Conservation (phyloP, 768 basidiomycete genomes). For the Hericium coralloides region DNA sequence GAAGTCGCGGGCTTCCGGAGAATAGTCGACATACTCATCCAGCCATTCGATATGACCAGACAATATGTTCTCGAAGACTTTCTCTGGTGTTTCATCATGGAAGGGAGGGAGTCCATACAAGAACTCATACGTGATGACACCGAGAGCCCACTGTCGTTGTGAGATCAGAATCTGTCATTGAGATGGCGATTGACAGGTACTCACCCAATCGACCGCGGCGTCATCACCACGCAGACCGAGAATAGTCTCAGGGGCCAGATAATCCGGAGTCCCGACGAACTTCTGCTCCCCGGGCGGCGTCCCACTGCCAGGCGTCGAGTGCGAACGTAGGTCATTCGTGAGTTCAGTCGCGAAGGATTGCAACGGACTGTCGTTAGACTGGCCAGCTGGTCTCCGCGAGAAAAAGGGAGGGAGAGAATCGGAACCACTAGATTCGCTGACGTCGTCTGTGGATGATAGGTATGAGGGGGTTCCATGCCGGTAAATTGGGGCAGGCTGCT, state of each 20-base stretch:
- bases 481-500: constrained; percentile 49
- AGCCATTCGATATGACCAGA: constrained; percentile 95
- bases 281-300: constrained; percentile 83
- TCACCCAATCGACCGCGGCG: constrained; percentile 92
- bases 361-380: constrained; percentile 59
- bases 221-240: constrained; percentile 94
- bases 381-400: constrained; percentile 31
- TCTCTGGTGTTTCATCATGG: constrained; percentile 94
- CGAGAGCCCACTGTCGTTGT: constrained; percentile 82
- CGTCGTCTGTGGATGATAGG: constrained; percentile 67
- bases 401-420: constrained; percentile 48
- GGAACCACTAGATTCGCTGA: constrained; percentile 81
- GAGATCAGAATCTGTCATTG: not conserved
- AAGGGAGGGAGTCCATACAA: constrained; percentile 95
- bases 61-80: constrained; percentile 96
- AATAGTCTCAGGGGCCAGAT: constrained; percentile 92
- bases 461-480: constrained; percentile 59
- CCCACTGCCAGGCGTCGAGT: constrained; percentile 50
- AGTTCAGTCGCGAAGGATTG: constrained; percentile 85
- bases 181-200: constrained; percentile 21
- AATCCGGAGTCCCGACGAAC: constrained; percentile 97
- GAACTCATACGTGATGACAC: constrained; percentile 98
- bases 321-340: constrained; percentile 74
- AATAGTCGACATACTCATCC: constrained; percentile 84
- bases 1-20: constrained; percentile 81